Base-by-base conservation (phyloP, 352 stramenopile genomes). In the Salisapilia sapeloensis region DNA sequence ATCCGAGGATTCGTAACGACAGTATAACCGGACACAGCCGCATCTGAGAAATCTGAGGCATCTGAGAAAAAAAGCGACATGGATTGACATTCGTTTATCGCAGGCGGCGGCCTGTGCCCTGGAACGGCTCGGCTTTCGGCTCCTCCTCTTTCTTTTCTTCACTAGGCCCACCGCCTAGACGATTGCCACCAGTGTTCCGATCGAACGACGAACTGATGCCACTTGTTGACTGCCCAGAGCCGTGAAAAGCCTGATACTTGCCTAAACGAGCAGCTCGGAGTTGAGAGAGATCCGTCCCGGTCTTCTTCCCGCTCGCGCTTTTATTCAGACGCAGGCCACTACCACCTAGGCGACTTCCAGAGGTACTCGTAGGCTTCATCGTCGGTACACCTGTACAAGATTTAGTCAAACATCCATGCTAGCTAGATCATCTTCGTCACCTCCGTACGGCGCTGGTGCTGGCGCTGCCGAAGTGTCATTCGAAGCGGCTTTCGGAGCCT, bases 171-270 rank as follows among this genome's bases (percentile, higher is more conserved):
- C 41, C 46, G 23, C 53, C 50, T 7, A 65, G 33, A 11, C 42
- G 35, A 33, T 35, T 39, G 19, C 46, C 43, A 16, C 44, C 43
- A 3, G 44, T 4, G 35, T 18, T 2, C 32, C 18, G 3, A 29
- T 40, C 9, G 21, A 58, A 50, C 13, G 45, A 57, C 12, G 69
- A 71, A 26, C 49, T 48, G 24, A 56, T 49, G 5, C 72, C 67
- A 37, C 56, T 81, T 4, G 87, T 44, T 13, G 75, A 87, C 23
- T 76, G 55, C 7, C 75, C 75, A 17, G 71, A 78, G 29, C 75
- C 75, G 29, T 87, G 71, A 40, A 90, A 90, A 3, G 71, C 71
- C 33, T 90, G 71, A 44, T 82, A 87, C 37, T 77, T 83, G 18
- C 60, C 54, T 41, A 90, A 52, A 4, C 75, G 75, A 24, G 67